Evolutionary conservation across 805 yeast species (phyloP), one percentile per base, ranked within the genome.

Genomic region (Wickerhamiella domercqiae): DNA sequence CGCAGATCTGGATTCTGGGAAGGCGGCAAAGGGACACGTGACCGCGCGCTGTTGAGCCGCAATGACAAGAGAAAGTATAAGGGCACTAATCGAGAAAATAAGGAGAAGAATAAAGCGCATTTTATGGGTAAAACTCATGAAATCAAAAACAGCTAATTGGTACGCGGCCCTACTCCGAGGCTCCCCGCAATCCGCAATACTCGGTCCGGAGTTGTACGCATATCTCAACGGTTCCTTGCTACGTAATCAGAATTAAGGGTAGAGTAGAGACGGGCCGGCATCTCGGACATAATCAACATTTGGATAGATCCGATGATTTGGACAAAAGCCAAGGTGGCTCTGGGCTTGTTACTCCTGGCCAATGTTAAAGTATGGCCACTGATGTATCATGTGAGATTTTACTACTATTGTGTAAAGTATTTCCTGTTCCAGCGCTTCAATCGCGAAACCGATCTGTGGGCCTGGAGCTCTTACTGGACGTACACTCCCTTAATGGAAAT

Each of bases 401-500:
- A 73, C 48, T 57, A 54, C 45, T 52, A 61, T 22, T 60, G 70
- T 11, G 26, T 67, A 15, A 59, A 53, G 37, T 60, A 64, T 41
- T 40, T 77, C 13, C 47, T 66, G 14, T 22, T 67, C 5, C 64
- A 50, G 20, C 34, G 46, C 15, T 29, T 25, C 9, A 6, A 18
- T 25, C 41, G 35, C 32, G 45, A 54, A 14, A 38, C 43, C 28
- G 39, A 49, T 35, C 37, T 51, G 29, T 75, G 75, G 53, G 60
- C 63, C 9, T 62, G 67, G 32, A 51, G 62, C 1, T 48, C 53
- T 11, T 62, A 62, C 45, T 45, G 54, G 17, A 68, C 84, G 0
- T 71, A 70, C 42, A 79, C 78, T 21, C 75, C 87, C 1, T 73
- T 79, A 5, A 58, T 79, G 50, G 96, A 86, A 53, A 74, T 82